These are phyloP conservation scores for Pseudoturritis turrita DNA, from an alignment of 345 rosid genomes.

Conservation along the genomic window DNA sequence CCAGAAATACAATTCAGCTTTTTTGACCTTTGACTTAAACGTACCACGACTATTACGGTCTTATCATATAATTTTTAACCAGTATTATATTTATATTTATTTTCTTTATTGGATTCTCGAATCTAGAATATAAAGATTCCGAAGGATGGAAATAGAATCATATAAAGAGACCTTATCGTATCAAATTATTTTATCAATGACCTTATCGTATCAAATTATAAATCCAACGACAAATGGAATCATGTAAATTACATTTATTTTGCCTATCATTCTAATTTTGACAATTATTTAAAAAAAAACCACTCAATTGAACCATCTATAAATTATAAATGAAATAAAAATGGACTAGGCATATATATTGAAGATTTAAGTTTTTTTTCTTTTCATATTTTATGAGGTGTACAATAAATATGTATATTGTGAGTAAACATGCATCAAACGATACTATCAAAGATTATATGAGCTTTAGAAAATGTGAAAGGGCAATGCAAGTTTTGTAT, in stretches of 20 bases:
- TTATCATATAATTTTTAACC: background rate
- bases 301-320: too few relatives aligned
- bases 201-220: slow-evolving; percentile 20
- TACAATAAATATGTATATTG: background rate
- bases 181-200: slow-evolving; percentile 8
- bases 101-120: slow-evolving; percentile 6
- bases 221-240: background rate
- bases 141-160: background rate
- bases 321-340: background rate
- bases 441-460: background rate
- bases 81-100: background rate
- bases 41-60: slow-evolving; percentile 17
- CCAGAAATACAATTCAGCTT: background rate
- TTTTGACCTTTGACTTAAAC: slow-evolving; percentile 12
- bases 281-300: too few relatives aligned
- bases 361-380: background rate
- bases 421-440: background rate
- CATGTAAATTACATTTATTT: background rate
- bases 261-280: background rate
- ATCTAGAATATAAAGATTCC: slow-evolving; percentile 22
- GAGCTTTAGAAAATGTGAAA: slow-evolving; percentile 29
- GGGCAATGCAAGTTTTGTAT: slow-evolving; percentile 19
- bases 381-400: background rate
- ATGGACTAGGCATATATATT: background rate
- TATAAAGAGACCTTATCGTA: slow-evolving; percentile 13